Percentiles rank a stretch among this genome's conserved stretches.
Conservation (phyloP, 805 yeast species). For the Ogataea haglerorum region DNA sequence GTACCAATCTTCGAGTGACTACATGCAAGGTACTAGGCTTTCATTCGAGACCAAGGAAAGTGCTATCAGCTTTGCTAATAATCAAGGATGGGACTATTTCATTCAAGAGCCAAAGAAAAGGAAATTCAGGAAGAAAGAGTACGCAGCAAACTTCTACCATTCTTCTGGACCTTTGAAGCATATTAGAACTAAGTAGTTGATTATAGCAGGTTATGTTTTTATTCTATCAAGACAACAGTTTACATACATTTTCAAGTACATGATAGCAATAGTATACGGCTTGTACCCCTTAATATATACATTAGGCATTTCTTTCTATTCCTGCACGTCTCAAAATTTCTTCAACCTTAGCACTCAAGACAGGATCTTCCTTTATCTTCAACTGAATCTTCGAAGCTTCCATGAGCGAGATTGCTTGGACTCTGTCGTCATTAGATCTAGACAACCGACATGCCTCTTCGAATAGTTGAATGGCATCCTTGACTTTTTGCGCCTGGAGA, state of each 20-base stretch:
- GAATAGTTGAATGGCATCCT: slow-evolving; percentile 76
- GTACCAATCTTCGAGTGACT: slow-evolving; percentile 74
- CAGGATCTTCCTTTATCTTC: slow-evolving; percentile 68
- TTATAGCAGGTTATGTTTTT: neutral
- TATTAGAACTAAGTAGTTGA: slow-evolving; percentile 66
- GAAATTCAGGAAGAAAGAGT: slow-evolving; percentile 70
- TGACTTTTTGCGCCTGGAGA: slow-evolving; percentile 76
- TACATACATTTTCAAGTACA: neutral
- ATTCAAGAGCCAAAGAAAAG: slow-evolving; percentile 79
- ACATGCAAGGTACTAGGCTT: slow-evolving; percentile 75
- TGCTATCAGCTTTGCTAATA: slow-evolving; percentile 74
- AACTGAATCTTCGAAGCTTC: slow-evolving; percentile 92
- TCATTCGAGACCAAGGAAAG: slow-evolving; percentile 72
- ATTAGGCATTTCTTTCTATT: slow-evolving; percentile 12
- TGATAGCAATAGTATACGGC: neutral
- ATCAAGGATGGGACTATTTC: slow-evolving; percentile 83
- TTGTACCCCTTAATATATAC: slow-evolving; percentile 6
- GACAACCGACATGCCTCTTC: slow-evolving; percentile 81
- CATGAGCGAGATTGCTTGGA: slow-evolving; percentile 86
- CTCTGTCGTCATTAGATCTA: slow-evolving; percentile 80
- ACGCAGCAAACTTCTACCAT: slow-evolving; percentile 69
- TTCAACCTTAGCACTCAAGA: slow-evolving; percentile 57
- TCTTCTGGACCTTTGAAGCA: slow-evolving; percentile 69
- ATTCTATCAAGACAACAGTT: neutral
- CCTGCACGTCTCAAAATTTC: slow-evolving; percentile 49